Conservation (phyloP, 2,329 filamentous ascomycete genomes). For the Intubia oerlemansii region DNA sequence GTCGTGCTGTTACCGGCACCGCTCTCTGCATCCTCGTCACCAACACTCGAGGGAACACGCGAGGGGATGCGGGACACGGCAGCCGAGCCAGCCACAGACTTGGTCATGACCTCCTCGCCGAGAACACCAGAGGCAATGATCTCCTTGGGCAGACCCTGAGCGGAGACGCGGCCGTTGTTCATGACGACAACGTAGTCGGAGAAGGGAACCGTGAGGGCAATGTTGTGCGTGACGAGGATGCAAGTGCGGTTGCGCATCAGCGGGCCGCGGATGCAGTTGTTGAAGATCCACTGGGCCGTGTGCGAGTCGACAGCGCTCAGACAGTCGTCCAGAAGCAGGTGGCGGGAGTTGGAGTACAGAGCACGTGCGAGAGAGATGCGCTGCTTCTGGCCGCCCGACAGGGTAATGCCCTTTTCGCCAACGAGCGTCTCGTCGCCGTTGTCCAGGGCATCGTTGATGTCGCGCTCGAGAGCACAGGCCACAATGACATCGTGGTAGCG, state of each 20-base stretch:
- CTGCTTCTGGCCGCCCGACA: constrained; percentile 95
- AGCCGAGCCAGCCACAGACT: constrained; percentile 47
- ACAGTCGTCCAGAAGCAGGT: constrained; percentile 84
- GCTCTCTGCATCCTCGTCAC: constrained; percentile 28
- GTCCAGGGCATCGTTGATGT: constrained; percentile 69
- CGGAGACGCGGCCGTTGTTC: constrained; percentile 62
- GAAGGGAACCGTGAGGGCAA: constrained; percentile 64
- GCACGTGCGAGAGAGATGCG: constrained; percentile 91
- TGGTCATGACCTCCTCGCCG: constrained; percentile 61
- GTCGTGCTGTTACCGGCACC: too few species aligned
- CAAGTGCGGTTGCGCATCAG: constrained; percentile 81
- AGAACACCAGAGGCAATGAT: constrained; percentile 76
- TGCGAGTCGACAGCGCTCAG: constrained; percentile 94
- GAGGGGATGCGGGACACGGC: constrained; percentile 56
- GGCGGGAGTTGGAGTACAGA: constrained; percentile 84
- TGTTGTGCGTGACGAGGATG: constrained; percentile 88
- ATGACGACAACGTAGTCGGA: constrained; percentile 67
- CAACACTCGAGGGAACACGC: constrained; percentile 53
- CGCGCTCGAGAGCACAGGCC: constrained; percentile 76
- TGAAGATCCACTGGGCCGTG: constrained; percentile 95
- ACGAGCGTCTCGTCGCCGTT: constrained; percentile 84
- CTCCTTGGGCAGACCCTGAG: constrained; percentile 56
- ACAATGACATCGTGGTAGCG: constrained; percentile 76
- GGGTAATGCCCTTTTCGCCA: constrained; percentile 89
- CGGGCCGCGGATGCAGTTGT: constrained; percentile 72